Evolutionary conservation across 225 moss, liverwort and hornwort genomes (phyloP), one percentile per base, ranked within the genome.

Genomic region (Neckera pumila): DNA sequence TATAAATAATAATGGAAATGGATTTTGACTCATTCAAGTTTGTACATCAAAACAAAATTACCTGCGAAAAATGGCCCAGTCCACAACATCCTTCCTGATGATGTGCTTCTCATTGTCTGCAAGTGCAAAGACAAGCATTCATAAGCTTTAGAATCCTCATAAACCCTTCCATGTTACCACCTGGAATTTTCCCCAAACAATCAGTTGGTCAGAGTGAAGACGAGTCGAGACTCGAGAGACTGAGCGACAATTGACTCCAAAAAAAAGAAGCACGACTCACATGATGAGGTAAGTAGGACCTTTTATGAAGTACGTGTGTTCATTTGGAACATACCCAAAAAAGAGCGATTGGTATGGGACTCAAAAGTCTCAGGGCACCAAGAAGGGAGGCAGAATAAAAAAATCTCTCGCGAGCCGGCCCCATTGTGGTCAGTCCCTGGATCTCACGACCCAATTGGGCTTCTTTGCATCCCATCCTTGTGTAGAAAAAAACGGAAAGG

Each of bases 201-300:
- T 81, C 10, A 0, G 45, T 81, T 33, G 33, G 53, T 7, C 2
- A 6, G 43, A 61, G 42, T 21, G 33, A 30, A 80, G 43, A 31
- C 21, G 2, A 31, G 22, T 4, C 2, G 0, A 31, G 20, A 8
- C 6, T 4, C 2, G 0, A 31, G 20, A 8, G 10, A 6, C 7
- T 28, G 60, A 20, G 40, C 19, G 6, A 40, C 18, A 30, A 28
- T 80, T 18, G 60, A 75, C 33, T 33, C 20, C 9, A 3, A 3
- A 4, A 19, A 12, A 31, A 42, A 74, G 74, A 1, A 0, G 31
- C 49, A 49, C 0, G 1, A 33, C 20, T 33, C 11, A 42, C 6
- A 0, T 21, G 31, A 60, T 33, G 14, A 45, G 22, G 4, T 49
- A 45, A 28, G 10, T 21, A 5, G 12, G 53, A 34, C 21, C 76